Conservation (phyloP, 306 rosid genomes). For the Quercus wislizeni region DNA sequence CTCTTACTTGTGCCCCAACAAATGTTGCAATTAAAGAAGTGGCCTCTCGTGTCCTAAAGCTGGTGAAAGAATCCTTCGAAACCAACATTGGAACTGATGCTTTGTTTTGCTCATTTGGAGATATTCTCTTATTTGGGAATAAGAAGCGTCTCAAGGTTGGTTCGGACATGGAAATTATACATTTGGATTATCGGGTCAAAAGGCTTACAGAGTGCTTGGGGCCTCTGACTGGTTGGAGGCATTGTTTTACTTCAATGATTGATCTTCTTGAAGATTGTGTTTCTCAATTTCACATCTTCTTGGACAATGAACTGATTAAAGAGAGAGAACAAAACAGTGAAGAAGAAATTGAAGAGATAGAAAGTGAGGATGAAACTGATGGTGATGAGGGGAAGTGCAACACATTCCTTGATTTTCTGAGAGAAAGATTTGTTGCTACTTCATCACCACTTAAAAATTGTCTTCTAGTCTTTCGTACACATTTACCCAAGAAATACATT, state of each 20-base stretch:
- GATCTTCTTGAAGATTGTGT: constrained; percentile 60
- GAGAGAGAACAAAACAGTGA: constrained; percentile 9
- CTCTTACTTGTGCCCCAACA: constrained; percentile 76
- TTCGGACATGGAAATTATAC: constrained; percentile 43
- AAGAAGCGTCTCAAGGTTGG: constrained; percentile 60
- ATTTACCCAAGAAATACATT: constrained; percentile 47
- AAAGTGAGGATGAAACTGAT: constrained; percentile 10
- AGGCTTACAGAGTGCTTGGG: constrained; percentile 41
- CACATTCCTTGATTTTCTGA: constrained; percentile 54
- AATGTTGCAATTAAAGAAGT: constrained; percentile 67
- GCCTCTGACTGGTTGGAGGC: constrained; percentile 49
- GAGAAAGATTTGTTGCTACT: constrained; percentile 34
- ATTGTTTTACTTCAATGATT: constrained; percentile 50
- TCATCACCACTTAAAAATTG: constrained; percentile 32
- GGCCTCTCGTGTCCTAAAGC: constrained; percentile 51
- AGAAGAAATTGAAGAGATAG: background rate
- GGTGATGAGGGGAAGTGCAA: constrained; percentile 16
- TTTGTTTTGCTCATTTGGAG: constrained; percentile 44
- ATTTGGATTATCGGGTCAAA: constrained; percentile 58
- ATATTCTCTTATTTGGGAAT: constrained; percentile 62
- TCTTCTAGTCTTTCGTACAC: constrained; percentile 42
- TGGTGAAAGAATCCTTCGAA: constrained; percentile 35
- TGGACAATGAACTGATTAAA: constrained; percentile 41
- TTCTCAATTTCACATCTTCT: constrained; percentile 45
- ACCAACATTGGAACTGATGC: constrained; percentile 6